These are phyloP conservation scores for Talaromyces nanjingensis DNA, from an alignment of 495 filamentous ascomycete genomes.

Conservation along the genomic window DNA sequence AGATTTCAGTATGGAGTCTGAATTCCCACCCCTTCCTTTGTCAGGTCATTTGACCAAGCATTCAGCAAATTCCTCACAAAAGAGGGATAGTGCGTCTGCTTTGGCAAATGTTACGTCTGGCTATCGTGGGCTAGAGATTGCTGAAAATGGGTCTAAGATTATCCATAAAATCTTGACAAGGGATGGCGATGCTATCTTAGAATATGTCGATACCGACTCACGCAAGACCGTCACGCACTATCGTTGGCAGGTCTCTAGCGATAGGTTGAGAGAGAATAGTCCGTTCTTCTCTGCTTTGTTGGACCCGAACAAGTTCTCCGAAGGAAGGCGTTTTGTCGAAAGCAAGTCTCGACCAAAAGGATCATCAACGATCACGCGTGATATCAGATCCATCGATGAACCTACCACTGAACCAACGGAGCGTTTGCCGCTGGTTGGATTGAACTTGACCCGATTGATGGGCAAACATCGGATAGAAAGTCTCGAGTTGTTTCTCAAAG, in stretches of 20 bases:
- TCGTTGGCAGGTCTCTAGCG: slow-evolving; percentile 31
- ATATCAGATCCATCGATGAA: neutral
- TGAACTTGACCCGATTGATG: slow-evolving; percentile 14
- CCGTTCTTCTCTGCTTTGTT: slow-evolving; percentile 42
- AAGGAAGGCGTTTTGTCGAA: slow-evolving; percentile 31
- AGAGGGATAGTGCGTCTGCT: neutral
- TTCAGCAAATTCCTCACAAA: neutral
- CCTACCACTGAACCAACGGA: neutral
- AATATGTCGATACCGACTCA: slow-evolving; percentile 20
- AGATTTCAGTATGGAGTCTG: neutral
- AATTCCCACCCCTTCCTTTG: neutral
- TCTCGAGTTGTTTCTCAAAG: slow-evolving; percentile 31
- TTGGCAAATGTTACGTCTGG: neutral
- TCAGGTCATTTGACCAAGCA: neutral
- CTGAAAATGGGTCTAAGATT: slow-evolving; percentile 5
- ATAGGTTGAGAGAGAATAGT: slow-evolving; percentile 24
- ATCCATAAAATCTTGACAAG: slow-evolving; percentile 17
- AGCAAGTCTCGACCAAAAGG: slow-evolving; percentile 14
- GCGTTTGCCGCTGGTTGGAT: slow-evolving; percentile 1
- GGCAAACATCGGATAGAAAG: slow-evolving; percentile 25
- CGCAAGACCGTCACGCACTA: slow-evolving; percentile 11
- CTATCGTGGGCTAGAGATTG: slow-evolving; percentile 6
- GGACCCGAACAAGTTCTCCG: slow-evolving; percentile 40
- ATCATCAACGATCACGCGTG: neutral
- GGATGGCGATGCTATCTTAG: slow-evolving; percentile 30